Evolutionary conservation across 441 rosid species (phyloP).

Genomic region (Viola pubescens): DNA sequence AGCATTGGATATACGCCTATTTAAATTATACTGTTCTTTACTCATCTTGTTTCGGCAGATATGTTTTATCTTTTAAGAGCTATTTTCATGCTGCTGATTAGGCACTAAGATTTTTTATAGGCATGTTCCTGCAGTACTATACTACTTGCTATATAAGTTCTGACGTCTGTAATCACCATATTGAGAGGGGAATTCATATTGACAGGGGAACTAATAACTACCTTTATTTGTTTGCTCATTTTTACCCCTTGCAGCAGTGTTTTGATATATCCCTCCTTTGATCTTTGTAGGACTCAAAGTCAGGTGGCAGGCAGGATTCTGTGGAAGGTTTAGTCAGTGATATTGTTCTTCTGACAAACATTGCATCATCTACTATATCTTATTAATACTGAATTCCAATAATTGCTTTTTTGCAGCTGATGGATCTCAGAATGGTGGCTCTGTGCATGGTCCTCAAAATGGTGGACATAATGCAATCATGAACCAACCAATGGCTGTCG

Average conservation of each 20-base stretch:
- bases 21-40: too few relatives aligned
- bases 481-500: slow-evolving; percentile 37
- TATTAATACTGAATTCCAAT: slow-evolving; percentile 14
- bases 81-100: too few relatives aligned
- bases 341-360: slow-evolving; percentile 8
- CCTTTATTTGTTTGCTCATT: neutral
- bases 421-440: slow-evolving; percentile 65
- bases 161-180: neutral
- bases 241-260: slow-evolving; percentile 1
- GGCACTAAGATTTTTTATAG: too few relatives aligned
- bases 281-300: slow-evolving; percentile 65
- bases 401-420: slow-evolving; percentile 38
- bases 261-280: slow-evolving; percentile 10
- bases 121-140: too few relatives aligned
- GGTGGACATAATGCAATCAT: slow-evolving; percentile 50
- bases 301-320: slow-evolving; percentile 71
- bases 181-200: neutral
- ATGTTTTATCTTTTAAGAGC: too few relatives aligned
- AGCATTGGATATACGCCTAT: too few relatives aligned
- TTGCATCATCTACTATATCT: neutral
- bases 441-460: slow-evolving; percentile 53
- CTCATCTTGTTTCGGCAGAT: too few relatives aligned
- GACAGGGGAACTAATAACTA: neutral
- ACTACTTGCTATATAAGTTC: too few relatives aligned
- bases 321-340: slow-evolving; percentile 43